Base-by-base conservation (phyloP, 495 filamentous ascomycete species). In the Penicillium turbatum region DNA sequence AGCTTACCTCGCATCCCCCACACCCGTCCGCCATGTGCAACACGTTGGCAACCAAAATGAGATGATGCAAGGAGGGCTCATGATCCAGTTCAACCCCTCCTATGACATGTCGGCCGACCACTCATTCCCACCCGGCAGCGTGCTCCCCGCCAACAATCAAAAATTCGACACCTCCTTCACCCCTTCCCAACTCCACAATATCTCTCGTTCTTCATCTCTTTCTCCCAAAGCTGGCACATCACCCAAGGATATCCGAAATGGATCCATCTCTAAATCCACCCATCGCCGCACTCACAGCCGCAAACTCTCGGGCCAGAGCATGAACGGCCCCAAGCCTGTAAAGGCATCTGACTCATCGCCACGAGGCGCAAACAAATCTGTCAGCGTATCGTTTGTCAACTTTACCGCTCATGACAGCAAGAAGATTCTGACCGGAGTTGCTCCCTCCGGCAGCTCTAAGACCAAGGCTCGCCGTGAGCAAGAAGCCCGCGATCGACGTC, bases 401-500 rank as follows among this genome's bases (percentile, higher is more conserved):
- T 96, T 86, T 71, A 96, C 91, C n/a, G 82, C 90, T 0, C 64
- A 77, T 12, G 95, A 98, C 68, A 86, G 82, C 65, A 74, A 78
- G 32, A 83, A 85, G 65, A 89, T 98, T 17, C 79, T 98, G 64
- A 89, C 82, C 13, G 92, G 92, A 6, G 93, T 98, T 9, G 93
- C 93, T 46, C 93, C 93, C 12, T 88, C 83, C 45, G 93, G 93
- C 32, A 89, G 84, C 59, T 87, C 83, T 45, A 97, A 97, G 79
- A 98, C 93, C 26, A 97, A 96, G 64, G 90, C 90, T 41, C 72
- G 92, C 37, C 73, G 93, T 53, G 93, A 97, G 72, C 83, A 86
- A 62, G 91, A 95, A 74, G 90, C 90, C 10, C 74, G 76, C 41
- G 93, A 97, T 65, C 83, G 83, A 70, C 80, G 86, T 59, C 72